A percentile compares a stretch with the other conserved stretches of the same genome.
phyloP scores from a whole-genome alignment of 208 protist genomes.

The Trypanosoma avium region DNA sequence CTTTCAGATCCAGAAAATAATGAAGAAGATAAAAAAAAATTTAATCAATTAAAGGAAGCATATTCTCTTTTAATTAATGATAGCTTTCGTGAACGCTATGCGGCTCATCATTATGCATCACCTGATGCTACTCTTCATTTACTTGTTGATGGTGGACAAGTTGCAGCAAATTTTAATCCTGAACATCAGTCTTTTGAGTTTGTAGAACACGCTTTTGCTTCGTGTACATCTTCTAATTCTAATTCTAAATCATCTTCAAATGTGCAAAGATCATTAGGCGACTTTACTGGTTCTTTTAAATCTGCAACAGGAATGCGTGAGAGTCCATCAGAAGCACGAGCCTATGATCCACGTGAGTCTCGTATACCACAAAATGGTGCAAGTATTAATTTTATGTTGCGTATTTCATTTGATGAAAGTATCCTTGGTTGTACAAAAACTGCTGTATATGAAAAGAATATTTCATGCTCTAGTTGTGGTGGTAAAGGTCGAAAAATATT shows the following conservation, averaged over 20 bases:
- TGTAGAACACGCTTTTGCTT: constrained; percentile 57
- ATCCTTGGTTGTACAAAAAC: constrained; percentile 56
- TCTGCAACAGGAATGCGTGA: constrained; percentile 40
- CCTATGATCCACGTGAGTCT: constrained; percentile 47
- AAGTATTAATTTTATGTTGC: constrained; percentile 62
- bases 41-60: constrained; percentile 55
- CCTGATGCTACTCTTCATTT: constrained; percentile 80
- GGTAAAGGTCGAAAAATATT: constrained; percentile 42
- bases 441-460: constrained; percentile 43
- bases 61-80: constrained; percentile 57
- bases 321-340: constrained; percentile 12
- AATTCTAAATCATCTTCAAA: constrained; percentile 3
- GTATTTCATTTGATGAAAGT: constrained; percentile 74
- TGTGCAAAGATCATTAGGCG: constrained; percentile 38
- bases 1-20: constrained; percentile 58
- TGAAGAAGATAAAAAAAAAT: constrained; percentile 35
- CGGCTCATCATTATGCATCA: constrained; percentile 62
- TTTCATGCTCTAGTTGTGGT: constrained; percentile 50
- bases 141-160: constrained; percentile 65
- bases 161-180: constrained; percentile 79
- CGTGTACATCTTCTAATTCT: neutral
- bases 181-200: constrained; percentile 75
- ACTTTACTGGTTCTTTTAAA: constrained; percentile 40
- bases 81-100: constrained; percentile 61
- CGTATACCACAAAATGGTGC: constrained; percentile 41